Evolutionary conservation across 805 yeast genomes (phyloP).

Genomic region (Ascoidea asiatica): DNA sequence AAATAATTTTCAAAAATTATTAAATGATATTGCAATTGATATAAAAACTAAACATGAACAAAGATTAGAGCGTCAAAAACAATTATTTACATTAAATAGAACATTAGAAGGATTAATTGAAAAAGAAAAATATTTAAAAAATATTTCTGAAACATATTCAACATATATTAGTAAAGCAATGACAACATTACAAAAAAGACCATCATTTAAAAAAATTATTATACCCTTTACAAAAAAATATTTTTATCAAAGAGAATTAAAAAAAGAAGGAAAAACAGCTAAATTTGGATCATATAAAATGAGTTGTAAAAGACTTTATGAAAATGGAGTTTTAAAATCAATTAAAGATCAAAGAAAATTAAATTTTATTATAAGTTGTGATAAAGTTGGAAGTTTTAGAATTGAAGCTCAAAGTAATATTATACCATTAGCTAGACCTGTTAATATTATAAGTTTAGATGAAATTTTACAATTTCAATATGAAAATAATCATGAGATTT

Average conservation of each 20-base stretch:
- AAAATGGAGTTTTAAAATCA: constrained; percentile 57
- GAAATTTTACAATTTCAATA: constrained; percentile 61
- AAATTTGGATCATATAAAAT: constrained; percentile 69
- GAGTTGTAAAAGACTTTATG: constrained; percentile 61
- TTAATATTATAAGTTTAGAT: constrained; percentile 48
- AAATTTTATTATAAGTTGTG: constrained; percentile 64
- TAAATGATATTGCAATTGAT: constrained; percentile 78
- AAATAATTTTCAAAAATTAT: constrained; percentile 62
- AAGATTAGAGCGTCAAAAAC: constrained; percentile 31
- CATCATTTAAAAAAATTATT: constrained; percentile 20
- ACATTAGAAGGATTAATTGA: constrained; percentile 31
- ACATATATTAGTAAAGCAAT: constrained; percentile 36
- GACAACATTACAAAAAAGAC: constrained; percentile 31
- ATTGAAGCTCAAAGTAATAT: constrained; percentile 66
- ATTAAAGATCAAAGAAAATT: constrained; percentile 49
- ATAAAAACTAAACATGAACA: constrained; percentile 45
- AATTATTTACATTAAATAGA: constrained; percentile 28
- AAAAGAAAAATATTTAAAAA: constrained; percentile 28
- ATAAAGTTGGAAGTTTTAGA: constrained; percentile 55
- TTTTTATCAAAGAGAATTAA: constrained; percentile 59
- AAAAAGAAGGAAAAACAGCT: constrained; percentile 52
- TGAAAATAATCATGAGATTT: constrained; percentile 40
- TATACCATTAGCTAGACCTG: constrained; percentile 24
- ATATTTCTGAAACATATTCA: constrained; percentile 27
- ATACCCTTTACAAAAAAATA: constrained; percentile 60